Percentiles rank a stretch among this genome's conserved stretches.
phyloP scores from a whole-genome alignment of 306 rosid species.

The Vicia sativa region DNA sequence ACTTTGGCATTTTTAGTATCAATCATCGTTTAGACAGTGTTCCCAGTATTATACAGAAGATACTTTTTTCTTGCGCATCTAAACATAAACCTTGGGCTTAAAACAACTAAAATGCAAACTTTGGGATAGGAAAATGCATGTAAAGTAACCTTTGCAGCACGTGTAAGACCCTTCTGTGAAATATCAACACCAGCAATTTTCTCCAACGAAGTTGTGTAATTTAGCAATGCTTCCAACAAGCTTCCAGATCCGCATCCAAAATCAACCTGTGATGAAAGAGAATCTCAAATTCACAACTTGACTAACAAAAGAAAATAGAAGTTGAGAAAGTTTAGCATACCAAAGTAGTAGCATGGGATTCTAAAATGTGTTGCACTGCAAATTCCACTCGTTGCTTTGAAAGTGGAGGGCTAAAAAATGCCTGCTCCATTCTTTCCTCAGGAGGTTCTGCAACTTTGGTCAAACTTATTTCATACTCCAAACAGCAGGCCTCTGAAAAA shows the following conservation, averaged over 20 bases:
- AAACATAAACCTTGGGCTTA: slow-evolving; percentile 15
- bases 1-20: slow-evolving; percentile 19
- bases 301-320: slow-evolving; percentile 26
- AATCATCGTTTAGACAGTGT: slow-evolving; percentile 7
- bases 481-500: slow-evolving; percentile 56
- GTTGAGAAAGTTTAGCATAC: slow-evolving; percentile 48
- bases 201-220: slow-evolving; percentile 69
- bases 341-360: slow-evolving; percentile 73
- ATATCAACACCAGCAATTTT: slow-evolving; percentile 90
- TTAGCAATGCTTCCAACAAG: slow-evolving; percentile 86
- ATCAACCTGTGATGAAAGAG: slow-evolving; percentile 68
- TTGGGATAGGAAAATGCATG: slow-evolving; percentile 28
- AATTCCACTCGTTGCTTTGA: slow-evolving; percentile 96
- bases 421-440: slow-evolving; percentile 98
- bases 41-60: slow-evolving; percentile 4
- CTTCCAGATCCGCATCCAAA: slow-evolving; percentile 99
- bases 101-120: slow-evolving; percentile 5
- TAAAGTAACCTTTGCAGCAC: slow-evolving; percentile 96
- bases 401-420: slow-evolving; percentile 94
- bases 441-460: slow-evolving; percentile 73
- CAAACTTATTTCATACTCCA: slow-evolving; percentile 68
- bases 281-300: slow-evolving; percentile 42
- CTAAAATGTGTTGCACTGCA: slow-evolving; percentile 73
- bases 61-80: not conserved
- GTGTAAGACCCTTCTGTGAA: slow-evolving; percentile 78